A percentile compares a stretch with the other conserved stretches of the same genome.
Evolutionary conservation across 768 basidiomycete species (phyloP).

Genomic region (Rhizopogon roseolus): DNA sequence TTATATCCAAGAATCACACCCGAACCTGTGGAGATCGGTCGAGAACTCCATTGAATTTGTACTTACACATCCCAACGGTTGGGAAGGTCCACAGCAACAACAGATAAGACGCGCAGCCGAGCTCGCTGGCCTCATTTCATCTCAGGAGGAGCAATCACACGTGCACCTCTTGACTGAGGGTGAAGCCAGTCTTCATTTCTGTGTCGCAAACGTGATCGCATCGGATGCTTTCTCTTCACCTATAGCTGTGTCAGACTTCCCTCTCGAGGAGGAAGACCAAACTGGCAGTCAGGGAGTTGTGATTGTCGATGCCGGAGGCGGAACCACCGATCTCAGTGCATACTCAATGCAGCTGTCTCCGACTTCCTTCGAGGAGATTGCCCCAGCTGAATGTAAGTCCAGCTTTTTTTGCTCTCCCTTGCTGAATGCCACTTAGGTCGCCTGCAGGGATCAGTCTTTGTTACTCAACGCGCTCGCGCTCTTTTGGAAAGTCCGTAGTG

Average conservation of each 20-base stretch:
- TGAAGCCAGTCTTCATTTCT: slow-evolving; percentile 27
- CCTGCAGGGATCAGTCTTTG: slow-evolving; percentile 33
- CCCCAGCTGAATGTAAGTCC: slow-evolving; percentile 24
- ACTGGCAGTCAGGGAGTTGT: slow-evolving; percentile 31
- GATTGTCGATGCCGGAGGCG: slow-evolving; percentile 44
- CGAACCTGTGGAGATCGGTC: slow-evolving; percentile 26
- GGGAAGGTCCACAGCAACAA: slow-evolving; percentile 25
- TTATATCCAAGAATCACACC: slow-evolving; percentile 20
- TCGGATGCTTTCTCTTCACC: slow-evolving; percentile 19
- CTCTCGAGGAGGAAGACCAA: not conserved
- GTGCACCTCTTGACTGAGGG: slow-evolving; percentile 23
- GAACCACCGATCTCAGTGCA: slow-evolving; percentile 34
- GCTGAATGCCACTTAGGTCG: slow-evolving; percentile 20
- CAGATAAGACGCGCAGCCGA: slow-evolving; percentile 22
- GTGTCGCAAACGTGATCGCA: slow-evolving; percentile 37
- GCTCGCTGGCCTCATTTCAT: slow-evolving; percentile 17
- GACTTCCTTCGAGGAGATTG: slow-evolving; percentile 28
- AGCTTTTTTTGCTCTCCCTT: not conserved
- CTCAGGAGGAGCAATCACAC: slow-evolving; percentile 6
- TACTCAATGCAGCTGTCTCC: slow-evolving; percentile 22
- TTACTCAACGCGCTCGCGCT: slow-evolving; percentile 23
- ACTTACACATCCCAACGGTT: slow-evolving; percentile 26
- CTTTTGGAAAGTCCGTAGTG: slow-evolving; percentile 25
- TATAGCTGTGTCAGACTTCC: not conserved
- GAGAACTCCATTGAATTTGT: slow-evolving; percentile 16